phyloP scores from a whole-genome alignment of 169 alveolate genomes.

The Babesia ovis region DNA sequence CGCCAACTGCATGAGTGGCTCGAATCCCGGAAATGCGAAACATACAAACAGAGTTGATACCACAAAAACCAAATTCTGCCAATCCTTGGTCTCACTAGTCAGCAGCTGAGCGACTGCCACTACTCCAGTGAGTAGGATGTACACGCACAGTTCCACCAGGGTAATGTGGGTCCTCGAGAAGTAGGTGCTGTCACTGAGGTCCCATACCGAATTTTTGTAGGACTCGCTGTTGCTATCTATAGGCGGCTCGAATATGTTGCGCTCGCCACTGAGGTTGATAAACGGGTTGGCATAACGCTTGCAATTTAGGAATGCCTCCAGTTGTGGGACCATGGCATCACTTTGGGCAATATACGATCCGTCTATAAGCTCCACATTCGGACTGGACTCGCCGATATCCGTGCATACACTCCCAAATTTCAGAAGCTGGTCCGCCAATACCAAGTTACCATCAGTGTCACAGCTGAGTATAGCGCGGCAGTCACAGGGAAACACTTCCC shows the following conservation, averaged over 20 bases:
- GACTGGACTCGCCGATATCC: constrained; percentile 23
- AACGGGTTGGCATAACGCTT: constrained; percentile 31
- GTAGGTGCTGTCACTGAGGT: constrained; percentile 49
- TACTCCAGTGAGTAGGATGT: constrained; percentile 7
- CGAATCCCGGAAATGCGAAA: constrained; percentile 59
- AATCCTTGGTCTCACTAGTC: neutral
- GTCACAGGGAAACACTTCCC: constrained; percentile 63
- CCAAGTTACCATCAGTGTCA: constrained; percentile 30
- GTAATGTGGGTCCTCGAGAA: constrained; percentile 27
- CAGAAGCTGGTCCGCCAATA: constrained; percentile 16
- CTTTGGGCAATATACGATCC: constrained; percentile 51
- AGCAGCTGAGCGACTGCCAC: constrained; percentile 10
- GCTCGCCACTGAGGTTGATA: constrained; percentile 20
- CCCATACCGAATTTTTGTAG: constrained; percentile 44
- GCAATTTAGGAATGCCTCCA: constrained; percentile 36
- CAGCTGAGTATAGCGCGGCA: constrained; percentile 29
- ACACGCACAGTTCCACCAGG: neutral
- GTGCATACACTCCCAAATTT: constrained; percentile 39
- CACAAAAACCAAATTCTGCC: neutral
- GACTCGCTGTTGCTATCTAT: neutral
- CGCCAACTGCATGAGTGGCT: constrained; percentile 53
- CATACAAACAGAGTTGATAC: constrained; percentile 21
- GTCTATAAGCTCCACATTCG: constrained; percentile 39
- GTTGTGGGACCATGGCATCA: constrained; percentile 53
- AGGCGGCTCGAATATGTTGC: constrained; percentile 34